Conservation (phyloP, 202 grass and related monocot genomes). For the Bolboschoenoplectus hybrid region DNA sequence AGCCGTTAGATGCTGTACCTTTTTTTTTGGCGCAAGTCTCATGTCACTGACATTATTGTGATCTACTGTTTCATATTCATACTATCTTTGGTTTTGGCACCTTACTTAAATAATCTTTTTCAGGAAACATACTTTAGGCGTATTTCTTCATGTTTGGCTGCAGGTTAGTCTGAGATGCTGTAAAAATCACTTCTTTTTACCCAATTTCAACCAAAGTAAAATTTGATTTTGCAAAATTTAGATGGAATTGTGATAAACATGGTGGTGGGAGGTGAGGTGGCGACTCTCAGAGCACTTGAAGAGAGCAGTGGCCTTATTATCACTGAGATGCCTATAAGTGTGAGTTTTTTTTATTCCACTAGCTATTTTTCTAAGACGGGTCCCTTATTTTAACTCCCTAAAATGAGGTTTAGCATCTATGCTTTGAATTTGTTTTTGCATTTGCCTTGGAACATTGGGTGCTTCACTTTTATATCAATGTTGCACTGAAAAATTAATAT, state of each 20-base stretch:
- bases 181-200: constrained; percentile 20
- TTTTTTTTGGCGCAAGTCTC: background rate
- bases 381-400: constrained; percentile 2
- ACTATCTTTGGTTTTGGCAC: background rate
- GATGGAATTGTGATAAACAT: constrained; percentile 92
- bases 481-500: background rate
- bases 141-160: constrained; percentile 76
- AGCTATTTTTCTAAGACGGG: constrained; percentile 30
- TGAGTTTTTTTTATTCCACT: constrained; percentile 39
- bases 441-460: background rate
- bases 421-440: constrained; percentile 11
- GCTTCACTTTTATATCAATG: background rate
- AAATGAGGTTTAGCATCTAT: constrained; percentile 14
- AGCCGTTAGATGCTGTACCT: background rate
- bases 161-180: constrained; percentile 45
- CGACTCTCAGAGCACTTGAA: constrained; percentile 67
- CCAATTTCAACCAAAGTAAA: constrained; percentile 22
- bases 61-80: background rate
- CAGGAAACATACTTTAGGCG: constrained; percentile 85
- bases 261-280: constrained; percentile 93
- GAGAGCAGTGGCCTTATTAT: constrained; percentile 71
- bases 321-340: constrained; percentile 96
- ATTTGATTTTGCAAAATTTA: constrained; percentile 40
- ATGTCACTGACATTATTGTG: background rate
- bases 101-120: constrained; percentile 21